These are phyloP conservation scores for Irpex sp. DNA, from an alignment of 1,284 basidiomycete genomes.

Conservation along the genomic window DNA sequence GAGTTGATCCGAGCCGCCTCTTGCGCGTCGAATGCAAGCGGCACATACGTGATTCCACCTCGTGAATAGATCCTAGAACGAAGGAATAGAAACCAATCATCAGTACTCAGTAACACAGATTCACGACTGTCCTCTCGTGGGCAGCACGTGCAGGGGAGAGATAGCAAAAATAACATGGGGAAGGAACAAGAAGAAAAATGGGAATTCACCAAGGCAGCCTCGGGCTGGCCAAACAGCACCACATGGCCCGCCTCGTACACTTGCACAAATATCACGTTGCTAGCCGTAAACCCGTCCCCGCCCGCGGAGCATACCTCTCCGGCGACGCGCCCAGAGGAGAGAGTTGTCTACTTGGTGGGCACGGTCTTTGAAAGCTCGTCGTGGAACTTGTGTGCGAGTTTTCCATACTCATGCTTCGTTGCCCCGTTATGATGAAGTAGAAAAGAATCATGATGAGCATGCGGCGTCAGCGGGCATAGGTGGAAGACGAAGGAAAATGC, in stretches of 20 bases:
- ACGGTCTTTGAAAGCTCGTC: slow-evolving; percentile 27
- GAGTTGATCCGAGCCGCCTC: background rate
- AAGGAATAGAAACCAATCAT: background rate
- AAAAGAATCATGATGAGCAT: background rate
- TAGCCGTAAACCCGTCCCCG: slow-evolving; percentile 35
- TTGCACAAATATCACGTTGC: slow-evolving; percentile 49
- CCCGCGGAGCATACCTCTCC: slow-evolving; percentile 42
- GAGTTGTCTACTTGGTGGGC: slow-evolving; percentile 38
- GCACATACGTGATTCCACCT: slow-evolving; percentile 47
- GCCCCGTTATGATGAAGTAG: slow-evolving; percentile 36
- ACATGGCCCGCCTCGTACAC: slow-evolving; percentile 63
- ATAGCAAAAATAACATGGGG: too few species aligned
- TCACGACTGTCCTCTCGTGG: too few species aligned
- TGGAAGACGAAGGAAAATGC: too few species aligned
- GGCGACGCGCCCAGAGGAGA: slow-evolving; percentile 30
- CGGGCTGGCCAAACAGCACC: slow-evolving; percentile 82
- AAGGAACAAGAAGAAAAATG: too few species aligned
- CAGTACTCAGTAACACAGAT: background rate
- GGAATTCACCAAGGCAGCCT: slow-evolving; percentile 47
- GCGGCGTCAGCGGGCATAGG: background rate
- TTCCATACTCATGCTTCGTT: slow-evolving; percentile 67
- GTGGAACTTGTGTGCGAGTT: slow-evolving; percentile 27
- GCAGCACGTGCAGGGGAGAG: too few species aligned
- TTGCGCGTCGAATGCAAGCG: slow-evolving; percentile 23
- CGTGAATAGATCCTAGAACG: slow-evolving; percentile 39